Evolutionary conservation across 331 rosid species (phyloP), one percentile per base, ranked within the genome.

Genomic region (Prunus yedoensis): DNA sequence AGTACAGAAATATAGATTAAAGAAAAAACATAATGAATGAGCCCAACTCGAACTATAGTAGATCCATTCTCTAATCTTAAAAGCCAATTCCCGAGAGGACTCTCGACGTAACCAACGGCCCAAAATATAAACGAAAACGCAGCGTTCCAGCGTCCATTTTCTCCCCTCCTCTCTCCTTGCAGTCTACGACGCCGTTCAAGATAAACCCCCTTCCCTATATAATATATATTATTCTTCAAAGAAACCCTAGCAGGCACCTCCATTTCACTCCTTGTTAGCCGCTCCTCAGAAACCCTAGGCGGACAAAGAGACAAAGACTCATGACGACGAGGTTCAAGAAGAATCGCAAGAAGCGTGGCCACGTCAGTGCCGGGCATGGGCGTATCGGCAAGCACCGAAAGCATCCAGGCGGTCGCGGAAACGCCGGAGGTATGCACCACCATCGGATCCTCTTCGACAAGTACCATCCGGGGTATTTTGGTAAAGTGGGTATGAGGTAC

Each of bases 391-490:
- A 75, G 73, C 79, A 75, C 57, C 64, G 79, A 9, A 75, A 75
- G 66, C 79, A 75, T 25, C 73, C 79, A 46, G 79, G 79, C 1
- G 79, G 79, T 23, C 73, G 73, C 25, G 79, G 79, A 35, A 75
- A 75, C 47, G 79, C 79, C 58, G 72, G 65, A 66, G 79, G 79
- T 1, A 75, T 75, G 79, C 79, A 75, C 79, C 79, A 75, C 79
- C 79, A 75, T 32, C 71, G 79, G 32, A 75, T 75, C 58, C 79
- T 75, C 66, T 75, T 75, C 66, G 79, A 75, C 57, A 75, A 75
- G 66, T 75, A 75, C 73, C 79, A 66, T 41, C 79, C 79, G 1
- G 79, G 79, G 21, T 21, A 21, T 21, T 21, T 21, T 21, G 21
- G 21, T 21, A 21, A 21, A 21, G 21, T 21, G 21, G 21, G 21